A percentile compares a stretch with the other conserved stretches of the same genome.
Evolutionary conservation across 2,329 filamentous ascomycete genomes (phyloP).

Genomic region (Ambrosiella cleistominuta): DNA sequence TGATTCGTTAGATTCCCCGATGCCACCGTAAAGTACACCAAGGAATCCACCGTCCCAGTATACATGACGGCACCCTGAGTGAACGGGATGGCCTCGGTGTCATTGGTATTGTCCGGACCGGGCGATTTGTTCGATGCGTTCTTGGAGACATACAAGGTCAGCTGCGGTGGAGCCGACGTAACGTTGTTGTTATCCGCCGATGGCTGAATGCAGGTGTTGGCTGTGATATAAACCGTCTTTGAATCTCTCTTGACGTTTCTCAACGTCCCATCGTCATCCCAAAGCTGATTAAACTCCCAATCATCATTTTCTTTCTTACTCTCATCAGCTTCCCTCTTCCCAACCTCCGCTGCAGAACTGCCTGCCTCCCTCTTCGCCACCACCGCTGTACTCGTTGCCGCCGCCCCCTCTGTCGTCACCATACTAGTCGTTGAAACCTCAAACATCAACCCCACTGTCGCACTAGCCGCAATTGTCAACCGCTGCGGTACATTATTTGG

Average conservation of each 20-base stretch:
- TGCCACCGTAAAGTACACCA: slow-evolving; percentile 60
- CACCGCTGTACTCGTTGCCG: neutral
- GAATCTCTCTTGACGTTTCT: slow-evolving; percentile 3
- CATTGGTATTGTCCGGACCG: slow-evolving; percentile 35
- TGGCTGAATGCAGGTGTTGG: slow-evolving; percentile 75
- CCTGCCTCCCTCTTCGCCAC: neutral
- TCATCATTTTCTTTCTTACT: slow-evolving; percentile 10
- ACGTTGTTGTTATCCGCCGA: slow-evolving; percentile 16
- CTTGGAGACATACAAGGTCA: slow-evolving; percentile 61
- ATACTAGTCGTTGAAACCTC: slow-evolving; percentile 18
- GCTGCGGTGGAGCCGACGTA: slow-evolving; percentile 41
- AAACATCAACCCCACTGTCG: slow-evolving; percentile 30
- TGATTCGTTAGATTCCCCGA: slow-evolving; percentile 48
- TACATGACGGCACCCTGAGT: slow-evolving; percentile 53
- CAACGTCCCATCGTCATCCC: slow-evolving; percentile 6
- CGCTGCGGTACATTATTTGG: slow-evolving; percentile 46
- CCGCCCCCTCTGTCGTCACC: slow-evolving; percentile 9
- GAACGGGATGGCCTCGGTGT: slow-evolving; percentile 26
- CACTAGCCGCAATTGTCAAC: slow-evolving; percentile 44
- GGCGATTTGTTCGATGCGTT: slow-evolving; percentile 45
- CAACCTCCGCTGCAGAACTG: slow-evolving; percentile 10
- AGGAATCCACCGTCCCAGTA: slow-evolving; percentile 40
- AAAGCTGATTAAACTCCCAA: slow-evolving; percentile 13
- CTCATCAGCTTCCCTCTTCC: neutral
- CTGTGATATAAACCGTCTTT: slow-evolving; percentile 52